Percentiles rank a stretch among this genome's conserved stretches.
These are phyloP conservation scores for Aspergillus indologenus DNA, from an alignment of 495 filamentous ascomycete genomes.

Conservation along the genomic window DNA sequence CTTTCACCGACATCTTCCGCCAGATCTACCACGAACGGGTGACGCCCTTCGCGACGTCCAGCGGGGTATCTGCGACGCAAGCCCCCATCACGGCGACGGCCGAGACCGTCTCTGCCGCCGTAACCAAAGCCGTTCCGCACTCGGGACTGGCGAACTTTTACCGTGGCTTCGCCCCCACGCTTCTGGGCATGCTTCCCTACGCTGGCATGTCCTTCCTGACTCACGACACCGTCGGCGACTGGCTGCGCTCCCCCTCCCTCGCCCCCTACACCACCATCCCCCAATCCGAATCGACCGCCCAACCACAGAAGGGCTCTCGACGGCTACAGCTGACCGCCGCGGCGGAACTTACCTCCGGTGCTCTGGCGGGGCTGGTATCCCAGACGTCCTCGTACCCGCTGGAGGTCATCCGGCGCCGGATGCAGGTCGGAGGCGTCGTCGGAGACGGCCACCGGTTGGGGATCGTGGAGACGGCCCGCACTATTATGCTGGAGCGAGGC, in stretches of 20 bases:
- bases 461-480: slow-evolving; percentile 71
- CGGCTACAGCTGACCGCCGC: slow-evolving; percentile 55
- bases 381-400: slow-evolving; percentile 92
- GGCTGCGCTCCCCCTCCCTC: slow-evolving; percentile 64
- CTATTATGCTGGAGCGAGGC: slow-evolving; percentile 73
- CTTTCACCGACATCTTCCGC: slow-evolving; percentile 67
- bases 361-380: slow-evolving; percentile 78
- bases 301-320: slow-evolving; percentile 26
- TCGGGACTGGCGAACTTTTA: slow-evolving; percentile 87
- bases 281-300: slow-evolving; percentile 26
- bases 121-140: slow-evolving; percentile 49
- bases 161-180: slow-evolving; percentile 83
- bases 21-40: slow-evolving; percentile 79
- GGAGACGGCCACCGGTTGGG: slow-evolving; percentile 78
- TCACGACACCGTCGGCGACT: slow-evolving; percentile 81
- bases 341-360: slow-evolving; percentile 81
- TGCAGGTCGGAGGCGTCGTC: slow-evolving; percentile 94
- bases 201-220: slow-evolving; percentile 97
- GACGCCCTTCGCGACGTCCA: slow-evolving; percentile 24
- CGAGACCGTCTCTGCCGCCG: slow-evolving; percentile 32
- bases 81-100: slow-evolving; percentile 30
- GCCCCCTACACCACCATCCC: slow-evolving; percentile 66
- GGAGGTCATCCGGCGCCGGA: slow-evolving; percentile 84
- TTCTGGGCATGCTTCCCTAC: slow-evolving; percentile 93
- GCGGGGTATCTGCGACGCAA: slow-evolving; percentile 11